Evolutionary conservation across 192 early-diverging fungal genomes (phyloP), one percentile per base, ranked within the genome.

Genomic region (Gonapodya prolifera): DNA sequence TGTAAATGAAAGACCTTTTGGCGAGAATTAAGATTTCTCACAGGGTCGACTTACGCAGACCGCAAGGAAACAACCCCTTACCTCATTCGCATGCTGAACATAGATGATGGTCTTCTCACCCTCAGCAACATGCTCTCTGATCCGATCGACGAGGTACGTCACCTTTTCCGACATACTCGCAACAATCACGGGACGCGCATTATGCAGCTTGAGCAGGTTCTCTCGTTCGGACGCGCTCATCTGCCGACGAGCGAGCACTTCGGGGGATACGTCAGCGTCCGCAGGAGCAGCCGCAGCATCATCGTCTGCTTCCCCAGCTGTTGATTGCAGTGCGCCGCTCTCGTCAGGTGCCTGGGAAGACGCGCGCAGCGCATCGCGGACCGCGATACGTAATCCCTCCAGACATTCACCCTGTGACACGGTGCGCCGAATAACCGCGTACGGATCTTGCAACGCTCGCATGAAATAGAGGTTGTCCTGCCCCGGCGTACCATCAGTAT

Each of bases 31-130:
- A 84, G 32, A 82, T 86, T 23, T 82, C 80, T 18, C 80, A 80
- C 69, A 86, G 85, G 31, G 34, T 36, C 16, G 2, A 1, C 34
- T 33, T 70, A 0, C 16, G 2, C 69, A 77, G 34, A 8, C 74
- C 16, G 2, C 78, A 29, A 80, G 77, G 29, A 80, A 13, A 28
- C 34, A 70, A 23, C 2, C 30, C 33, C 34, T 33, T 34, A 78
- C 78, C 34, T 61, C 45, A 23, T 61, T 61, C 8, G 45, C 45
- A 23, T 61, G 45, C 45, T 83, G 82, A 35, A 82, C 85, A 81
- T 89, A 91, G 76, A 91, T 83, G 69, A 91, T 85, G 69, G 86
- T 85, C 78, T 91, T 91, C 69, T 91, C 91, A 0, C 69, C 61
- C 0, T 61, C 28, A 23, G 8, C 23, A 1, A 80, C 78, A 32